Evolutionary conservation across 306 rosid genomes (phyloP), one percentile per base, ranked within the genome.

Genomic region (Amphicarpaea edgeworthii): DNA sequence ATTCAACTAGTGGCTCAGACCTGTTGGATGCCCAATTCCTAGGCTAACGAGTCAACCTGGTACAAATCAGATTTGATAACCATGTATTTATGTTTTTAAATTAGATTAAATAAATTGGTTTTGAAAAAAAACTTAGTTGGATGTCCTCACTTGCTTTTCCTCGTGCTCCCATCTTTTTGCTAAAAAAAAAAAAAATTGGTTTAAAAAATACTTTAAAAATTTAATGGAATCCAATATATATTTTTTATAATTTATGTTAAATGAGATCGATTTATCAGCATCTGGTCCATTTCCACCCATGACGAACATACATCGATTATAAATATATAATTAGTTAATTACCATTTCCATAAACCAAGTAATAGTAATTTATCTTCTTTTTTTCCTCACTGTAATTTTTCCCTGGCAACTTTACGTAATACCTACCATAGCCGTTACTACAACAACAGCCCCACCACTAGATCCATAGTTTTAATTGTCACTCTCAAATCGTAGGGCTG

Each of bases 401-500:
- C 9, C 17, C 0, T 24, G 3, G 7, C 37, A 32, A 34, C 5
- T 60, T 30, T 30, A 51, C 58, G 6, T 9, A 2, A 3, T 1
- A 62, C 68, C 43, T 62, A 34, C 46, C 7, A 34, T 10, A 34
- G 46, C 68, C 46, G 68, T 24, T 32, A 17, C 43, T 16, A 5
- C n/a, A 62, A 34, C n/a, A 62, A 34, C 68, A 16, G 4, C 68
- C 14, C 26, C n/a, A 10, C 68, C 24, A 16, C 12, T 62, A 3
- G 24, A 62, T 34, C 26, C 15, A 62, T 16, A 8, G 5, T 16
- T 62, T n/a, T 16, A 15, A 28, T 2, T 14, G 6, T 0, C 6
- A 28, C 41, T 26, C 4, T 3, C 5, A 34, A 8, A 65, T 65
- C 71, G 71, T 65, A 65, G 37, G 71, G 53, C 71, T 12, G 12